Conservation (phyloP, 2,329 filamentous ascomycete genomes). For the Alternaria metachromatica region DNA sequence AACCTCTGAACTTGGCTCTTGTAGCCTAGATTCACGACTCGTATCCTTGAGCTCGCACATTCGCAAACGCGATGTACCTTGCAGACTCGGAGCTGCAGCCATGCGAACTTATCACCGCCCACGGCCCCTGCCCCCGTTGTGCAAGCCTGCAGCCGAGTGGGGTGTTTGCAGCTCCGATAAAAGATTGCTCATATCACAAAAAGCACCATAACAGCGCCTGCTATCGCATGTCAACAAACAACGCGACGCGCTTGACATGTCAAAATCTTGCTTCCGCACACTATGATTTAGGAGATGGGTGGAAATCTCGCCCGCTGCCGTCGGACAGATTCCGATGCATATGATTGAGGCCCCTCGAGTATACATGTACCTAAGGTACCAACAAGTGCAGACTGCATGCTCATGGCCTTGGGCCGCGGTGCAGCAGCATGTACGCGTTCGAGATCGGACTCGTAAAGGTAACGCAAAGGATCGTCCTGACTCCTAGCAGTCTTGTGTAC, state of each 20-base stretch:
- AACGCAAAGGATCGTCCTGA: slow-evolving; percentile 6
- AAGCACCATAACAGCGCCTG: slow-evolving; percentile 7
- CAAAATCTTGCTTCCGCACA: not conserved
- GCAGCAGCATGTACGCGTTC: not conserved
- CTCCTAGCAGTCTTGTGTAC: not conserved
- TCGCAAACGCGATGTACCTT: slow-evolving; percentile 20
- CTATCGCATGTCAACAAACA: not conserved
- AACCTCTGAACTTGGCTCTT: slow-evolving; percentile 15
- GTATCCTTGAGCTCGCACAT: slow-evolving; percentile 17
- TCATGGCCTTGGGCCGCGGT: not conserved
- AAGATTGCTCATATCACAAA: slow-evolving; percentile 16
- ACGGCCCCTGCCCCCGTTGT: slow-evolving; percentile 12
- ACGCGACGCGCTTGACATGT: slow-evolving; percentile 1
- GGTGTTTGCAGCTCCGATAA: slow-evolving; percentile 3
- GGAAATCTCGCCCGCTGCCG: not conserved
- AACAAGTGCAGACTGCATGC: slow-evolving; percentile 1
- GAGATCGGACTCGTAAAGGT: not conserved
- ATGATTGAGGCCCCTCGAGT: not conserved
- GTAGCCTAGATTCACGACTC: slow-evolving; percentile 14
- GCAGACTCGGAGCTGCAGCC: slow-evolving; percentile 15
- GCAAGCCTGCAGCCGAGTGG: slow-evolving; percentile 6
- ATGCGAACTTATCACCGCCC: slow-evolving; percentile 13
- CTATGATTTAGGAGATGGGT: not conserved
- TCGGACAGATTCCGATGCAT: slow-evolving; percentile 11
- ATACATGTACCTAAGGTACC: not conserved